Evolutionary conservation across 306 rosid species (phyloP).

Genomic region (Aeschynomene evenia): DNA sequence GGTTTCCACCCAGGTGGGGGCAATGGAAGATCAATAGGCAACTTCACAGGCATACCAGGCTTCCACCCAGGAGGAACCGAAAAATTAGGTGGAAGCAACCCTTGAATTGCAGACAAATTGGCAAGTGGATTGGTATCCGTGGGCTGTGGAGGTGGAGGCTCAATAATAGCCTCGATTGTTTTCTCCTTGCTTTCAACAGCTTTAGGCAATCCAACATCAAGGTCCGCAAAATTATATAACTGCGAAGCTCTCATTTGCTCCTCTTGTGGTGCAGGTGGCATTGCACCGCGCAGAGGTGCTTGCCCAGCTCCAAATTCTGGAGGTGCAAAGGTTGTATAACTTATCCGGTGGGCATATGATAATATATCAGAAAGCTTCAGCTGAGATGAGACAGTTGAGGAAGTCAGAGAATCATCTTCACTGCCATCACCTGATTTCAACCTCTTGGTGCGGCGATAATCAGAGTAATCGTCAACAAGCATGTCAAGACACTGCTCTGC

Average conservation of each 20-base stretch:
- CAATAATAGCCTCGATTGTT: slow-evolving; percentile 64
- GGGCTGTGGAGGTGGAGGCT: slow-evolving; percentile 51
- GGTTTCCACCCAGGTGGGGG: slow-evolving; percentile 98
- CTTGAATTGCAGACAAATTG: slow-evolving; percentile 60
- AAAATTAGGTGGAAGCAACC: slow-evolving; percentile 72
- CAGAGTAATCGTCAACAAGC: slow-evolving; percentile 82
- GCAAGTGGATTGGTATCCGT: slow-evolving; percentile 50
- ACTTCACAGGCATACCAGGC: slow-evolving; percentile 91
- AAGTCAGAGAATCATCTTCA: slow-evolving; percentile 50
- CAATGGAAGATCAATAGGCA: slow-evolving; percentile 70
- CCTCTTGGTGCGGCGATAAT: slow-evolving; percentile 63
- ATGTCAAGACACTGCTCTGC: slow-evolving; percentile 80
- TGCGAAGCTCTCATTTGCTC: slow-evolving; percentile 98
- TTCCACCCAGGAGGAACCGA: slow-evolving; percentile 89
- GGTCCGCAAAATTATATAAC: slow-evolving; percentile 75
- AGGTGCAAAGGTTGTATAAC: slow-evolving; percentile 96
- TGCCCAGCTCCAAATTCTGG: slow-evolving; percentile 93
- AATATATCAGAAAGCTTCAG: slow-evolving; percentile 65
- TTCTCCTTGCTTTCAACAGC: slow-evolving; percentile 56
- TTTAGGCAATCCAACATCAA: slow-evolving; percentile 89
- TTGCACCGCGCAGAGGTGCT: slow-evolving; percentile 80
- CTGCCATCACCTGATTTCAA: slow-evolving; percentile 41
- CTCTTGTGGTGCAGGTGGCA: slow-evolving; percentile 96
- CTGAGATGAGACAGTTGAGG: slow-evolving; percentile 65
- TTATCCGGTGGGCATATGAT: slow-evolving; percentile 80